Percentiles rank a stretch among this genome's conserved stretches.
These are phyloP conservation scores for Elsinoe ampelina DNA, from an alignment of 2,329 filamentous ascomycete genomes.

Conservation along the genomic window DNA sequence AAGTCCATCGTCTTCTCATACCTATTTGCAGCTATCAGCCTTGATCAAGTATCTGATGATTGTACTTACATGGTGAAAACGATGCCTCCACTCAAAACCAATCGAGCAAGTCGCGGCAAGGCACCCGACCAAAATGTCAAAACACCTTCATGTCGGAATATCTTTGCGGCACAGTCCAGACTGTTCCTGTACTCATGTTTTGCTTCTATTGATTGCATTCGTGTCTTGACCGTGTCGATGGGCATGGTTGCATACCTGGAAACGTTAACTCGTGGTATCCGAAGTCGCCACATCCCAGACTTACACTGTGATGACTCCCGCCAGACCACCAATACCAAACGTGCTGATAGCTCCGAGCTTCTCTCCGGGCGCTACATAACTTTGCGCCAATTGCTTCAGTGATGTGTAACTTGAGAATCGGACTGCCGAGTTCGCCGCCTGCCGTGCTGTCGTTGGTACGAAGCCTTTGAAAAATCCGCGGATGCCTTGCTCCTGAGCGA, in stretches of 20 bases:
- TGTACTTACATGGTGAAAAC: slow-evolving; percentile 77
- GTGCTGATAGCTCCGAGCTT: slow-evolving; percentile 82
- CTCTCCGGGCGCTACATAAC: slow-evolving; percentile 87
- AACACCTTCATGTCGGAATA: slow-evolving; percentile 81
- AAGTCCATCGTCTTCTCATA: slow-evolving; percentile 95
- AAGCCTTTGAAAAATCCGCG: slow-evolving; percentile 96
- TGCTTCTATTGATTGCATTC: slow-evolving; percentile 93
- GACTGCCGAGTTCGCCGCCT: slow-evolving; percentile 88
- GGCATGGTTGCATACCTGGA: slow-evolving; percentile 46
- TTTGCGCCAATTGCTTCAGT: slow-evolving; percentile 80
- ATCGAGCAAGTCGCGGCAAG: slow-evolving; percentile 68
- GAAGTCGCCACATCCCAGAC: slow-evolving; percentile 26
- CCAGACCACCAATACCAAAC: slow-evolving; percentile 81
- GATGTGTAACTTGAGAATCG: slow-evolving; percentile 85
- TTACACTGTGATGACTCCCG: slow-evolving; percentile 84
- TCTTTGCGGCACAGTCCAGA: slow-evolving; percentile 68
- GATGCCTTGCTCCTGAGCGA: slow-evolving; percentile 77
- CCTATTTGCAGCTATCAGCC: slow-evolving; percentile 31
- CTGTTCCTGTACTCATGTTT: slow-evolving; percentile 75
- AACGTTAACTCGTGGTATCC: neutral
- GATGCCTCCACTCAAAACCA: slow-evolving; percentile 89
- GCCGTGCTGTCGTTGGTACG: slow-evolving; percentile 84
- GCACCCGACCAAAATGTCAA: slow-evolving; percentile 92
- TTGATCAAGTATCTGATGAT: slow-evolving; percentile 7
- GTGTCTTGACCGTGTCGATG: slow-evolving; percentile 89